Conservation (phyloP, 495 filamentous ascomycete species). For the Hamigera avellanea region DNA sequence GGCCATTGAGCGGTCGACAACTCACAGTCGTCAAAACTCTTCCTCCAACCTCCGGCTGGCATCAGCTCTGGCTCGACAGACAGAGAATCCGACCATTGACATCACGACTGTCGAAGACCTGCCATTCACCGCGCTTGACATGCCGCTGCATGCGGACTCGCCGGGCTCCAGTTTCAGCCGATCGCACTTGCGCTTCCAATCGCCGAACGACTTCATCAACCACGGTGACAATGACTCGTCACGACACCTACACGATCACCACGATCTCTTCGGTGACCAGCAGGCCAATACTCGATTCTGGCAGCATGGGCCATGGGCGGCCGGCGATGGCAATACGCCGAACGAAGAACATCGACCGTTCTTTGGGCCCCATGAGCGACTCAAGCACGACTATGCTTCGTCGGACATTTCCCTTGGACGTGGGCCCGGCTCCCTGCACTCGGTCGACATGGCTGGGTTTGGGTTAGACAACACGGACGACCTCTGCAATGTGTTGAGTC, state of each 20-base stretch:
- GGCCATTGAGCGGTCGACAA: conserved; percentile 28
- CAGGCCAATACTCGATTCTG: conserved; percentile 39
- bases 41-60: conserved; percentile 32
- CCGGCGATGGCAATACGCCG: conserved; percentile 38
- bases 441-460: conserved; percentile 39
- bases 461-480: conserved; percentile 32
- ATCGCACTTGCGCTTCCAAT: conserved; percentile 35
- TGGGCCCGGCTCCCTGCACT: conserved; percentile 35
- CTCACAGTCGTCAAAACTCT: conserved; percentile 34
- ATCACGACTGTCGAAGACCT: conserved; percentile 35
- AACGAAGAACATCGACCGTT: conserved; percentile 37
- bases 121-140: conserved; percentile 27
- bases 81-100: conserved; percentile 36
- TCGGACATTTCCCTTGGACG: conserved; percentile 36
- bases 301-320: conserved; percentile 36
- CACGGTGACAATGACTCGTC: conserved; percentile 24
- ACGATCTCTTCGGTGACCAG: conserved; percentile 38
- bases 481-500: conserved; percentile 26
- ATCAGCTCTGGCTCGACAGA: conserved; percentile 33
- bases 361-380: conserved; percentile 35
- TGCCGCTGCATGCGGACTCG: conserved; percentile 35
- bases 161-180: conserved; percentile 37
- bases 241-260: conserved; percentile 21
- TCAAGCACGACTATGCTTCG: conserved; percentile 40
- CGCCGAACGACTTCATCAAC: conserved; percentile 31